Percentiles rank a stretch among this genome's conserved stretches.
Evolutionary conservation across 345 rosid species (phyloP).

Genomic region (Rhizophora mangle): DNA sequence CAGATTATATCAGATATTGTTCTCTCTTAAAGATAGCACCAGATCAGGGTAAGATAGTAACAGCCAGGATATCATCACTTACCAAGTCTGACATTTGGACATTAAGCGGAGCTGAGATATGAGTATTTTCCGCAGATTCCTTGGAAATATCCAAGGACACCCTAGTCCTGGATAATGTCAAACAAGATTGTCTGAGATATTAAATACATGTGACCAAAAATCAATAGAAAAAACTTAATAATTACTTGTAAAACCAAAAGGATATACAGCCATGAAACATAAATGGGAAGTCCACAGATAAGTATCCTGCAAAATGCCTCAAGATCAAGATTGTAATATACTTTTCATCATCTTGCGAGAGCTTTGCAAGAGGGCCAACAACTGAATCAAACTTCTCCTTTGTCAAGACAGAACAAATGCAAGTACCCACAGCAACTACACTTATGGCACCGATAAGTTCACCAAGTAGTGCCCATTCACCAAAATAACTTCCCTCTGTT

Average conservation of each 20-base stretch:
- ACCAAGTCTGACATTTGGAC: constrained; percentile 67
- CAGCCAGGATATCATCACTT: constrained; percentile 25
- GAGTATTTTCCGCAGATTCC: constrained; percentile 45
- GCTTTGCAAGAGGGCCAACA: constrained; percentile 70
- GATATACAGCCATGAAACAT: background rate
- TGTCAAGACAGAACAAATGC: constrained; percentile 69
- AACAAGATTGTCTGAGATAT: constrained; percentile 19
- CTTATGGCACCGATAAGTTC: constrained; percentile 57
- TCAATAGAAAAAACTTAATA: background rate
- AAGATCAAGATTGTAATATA: constrained; percentile 34
- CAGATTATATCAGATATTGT: constrained; percentile 13
- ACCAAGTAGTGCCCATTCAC: constrained; percentile 95
- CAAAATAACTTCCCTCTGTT: constrained; percentile 85
- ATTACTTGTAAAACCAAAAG: background rate
- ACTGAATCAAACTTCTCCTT: constrained; percentile 83
- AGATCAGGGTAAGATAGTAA: background rate
- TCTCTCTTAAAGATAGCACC: background rate
- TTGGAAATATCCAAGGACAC: constrained; percentile 46
- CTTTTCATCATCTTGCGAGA: constrained; percentile 62
- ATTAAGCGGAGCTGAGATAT: constrained; percentile 42
- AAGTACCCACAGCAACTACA: constrained; percentile 83
- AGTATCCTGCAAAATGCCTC: constrained; percentile 3
- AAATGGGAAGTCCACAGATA: background rate
- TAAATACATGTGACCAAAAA: background rate
- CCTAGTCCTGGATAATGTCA: constrained; percentile 48